These are phyloP conservation scores for Arctium minus DNA, from an alignment of 129 eudicot genomes.

Conservation along the genomic window DNA sequence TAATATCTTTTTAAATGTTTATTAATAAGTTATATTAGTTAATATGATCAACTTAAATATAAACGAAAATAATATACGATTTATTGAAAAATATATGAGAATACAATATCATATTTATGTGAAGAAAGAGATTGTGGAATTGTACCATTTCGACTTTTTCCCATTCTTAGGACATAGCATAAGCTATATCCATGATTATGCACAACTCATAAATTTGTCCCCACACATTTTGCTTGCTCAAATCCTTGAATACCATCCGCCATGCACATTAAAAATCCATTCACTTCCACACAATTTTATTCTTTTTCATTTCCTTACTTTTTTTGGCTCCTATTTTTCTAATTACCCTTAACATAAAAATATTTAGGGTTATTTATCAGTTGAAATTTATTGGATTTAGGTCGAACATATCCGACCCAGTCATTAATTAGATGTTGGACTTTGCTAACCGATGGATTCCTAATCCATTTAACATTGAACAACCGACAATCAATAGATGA, in stretches of 20 bases:
- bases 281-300: background rate
- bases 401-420: background rate
- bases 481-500: background rate
- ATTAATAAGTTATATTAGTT: background rate
- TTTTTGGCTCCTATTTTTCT: background rate
- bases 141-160: slow-evolving; percentile 39
- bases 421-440: background rate
- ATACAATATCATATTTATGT: background rate
- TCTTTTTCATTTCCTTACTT: background rate
- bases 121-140: slow-evolving; percentile 8
- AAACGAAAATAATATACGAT: background rate
- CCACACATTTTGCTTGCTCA: slow-evolving; percentile 32
- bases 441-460: background rate
- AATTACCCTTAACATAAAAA: background rate
- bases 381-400: background rate
- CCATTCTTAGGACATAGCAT: slow-evolving; percentile 35
- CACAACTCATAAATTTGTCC: slow-evolving; percentile 30
- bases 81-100: background rate
- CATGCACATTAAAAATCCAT: slow-evolving; percentile 18
- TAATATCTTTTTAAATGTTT: background rate
- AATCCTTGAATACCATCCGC: slow-evolving; percentile 17
- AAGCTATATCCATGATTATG: slow-evolving; percentile 27
- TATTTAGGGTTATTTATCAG: background rate
- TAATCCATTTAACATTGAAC: background rate
- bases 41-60: background rate